phyloP scores from a whole-genome alignment of 345 rosid species.

The Pistacia atlantica region DNA sequence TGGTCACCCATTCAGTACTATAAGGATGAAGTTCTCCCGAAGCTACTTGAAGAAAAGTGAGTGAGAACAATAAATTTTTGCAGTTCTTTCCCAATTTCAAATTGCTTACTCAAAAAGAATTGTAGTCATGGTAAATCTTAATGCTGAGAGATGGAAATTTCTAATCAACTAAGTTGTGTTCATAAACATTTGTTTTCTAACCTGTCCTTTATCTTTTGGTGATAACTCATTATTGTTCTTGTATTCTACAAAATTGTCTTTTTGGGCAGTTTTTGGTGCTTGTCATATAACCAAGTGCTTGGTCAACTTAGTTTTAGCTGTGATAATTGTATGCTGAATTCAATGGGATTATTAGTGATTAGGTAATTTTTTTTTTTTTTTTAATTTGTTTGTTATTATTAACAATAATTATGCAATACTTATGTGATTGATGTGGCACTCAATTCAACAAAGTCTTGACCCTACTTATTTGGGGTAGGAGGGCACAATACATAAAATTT shows the following conservation, averaged over 20 bases:
- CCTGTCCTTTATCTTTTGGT: not conserved
- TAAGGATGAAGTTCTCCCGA: conserved; percentile 83
- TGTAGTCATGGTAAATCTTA: not conserved
- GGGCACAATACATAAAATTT: not conserved
- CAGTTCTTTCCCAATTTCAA: not conserved
- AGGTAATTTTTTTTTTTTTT: not conserved
- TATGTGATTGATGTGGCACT: not conserved
- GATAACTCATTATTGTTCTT: not conserved
- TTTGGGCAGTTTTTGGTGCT: conserved; percentile 2
- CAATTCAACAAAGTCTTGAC: not conserved
- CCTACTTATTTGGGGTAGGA: not conserved
- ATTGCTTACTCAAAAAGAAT: not conserved
- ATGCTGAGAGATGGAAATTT: not conserved
- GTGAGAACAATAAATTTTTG: conserved; percentile 34
- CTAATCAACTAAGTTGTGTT: not conserved
- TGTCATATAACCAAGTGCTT: not conserved
- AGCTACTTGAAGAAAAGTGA: conserved; percentile 93
- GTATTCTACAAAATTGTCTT: not conserved
- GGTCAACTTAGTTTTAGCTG: not conserved
- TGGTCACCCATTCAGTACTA: conserved; percentile 92
- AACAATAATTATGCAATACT: not conserved
- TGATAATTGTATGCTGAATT: not conserved
- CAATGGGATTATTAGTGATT: not conserved
- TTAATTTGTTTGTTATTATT: not conserved
- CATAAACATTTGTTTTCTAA: not conserved